Base-by-base conservation (phyloP, 352 stramenopile genomes). In the Globisporangium rhizosaccharum region DNA sequence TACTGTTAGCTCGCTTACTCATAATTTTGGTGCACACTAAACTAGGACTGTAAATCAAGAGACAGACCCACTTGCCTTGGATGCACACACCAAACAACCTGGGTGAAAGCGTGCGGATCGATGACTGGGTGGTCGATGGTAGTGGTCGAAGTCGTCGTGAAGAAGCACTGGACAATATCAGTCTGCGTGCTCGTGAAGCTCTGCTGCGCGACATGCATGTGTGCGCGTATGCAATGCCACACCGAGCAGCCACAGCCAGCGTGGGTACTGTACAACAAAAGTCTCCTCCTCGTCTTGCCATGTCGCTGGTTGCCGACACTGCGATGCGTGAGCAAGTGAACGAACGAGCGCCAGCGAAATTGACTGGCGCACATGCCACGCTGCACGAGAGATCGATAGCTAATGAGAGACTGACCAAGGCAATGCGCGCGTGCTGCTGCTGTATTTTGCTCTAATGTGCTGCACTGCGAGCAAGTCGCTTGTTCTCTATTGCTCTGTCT, bases 311-410 rank as follows among this genome's bases (percentile, higher is more conserved):
- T n/a, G 15, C 12, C 39, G 39, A 45, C 39, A 45, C 15, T 11
- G 12, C 39, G 39, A 36, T 74, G 61, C n/a, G 53, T 41, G 56
- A 56, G 58, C 23, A 59, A 9, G 33, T 37, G 33, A 37, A 11
- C 33, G 33, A 37, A 12, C 9, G 33, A 37, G 10, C 33, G 33
- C 33, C 33, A 37, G 33, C 33, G 41, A 62, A 41, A 45, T 45
- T 23, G 23, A 52, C 15, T 28, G 11, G 47, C 12, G 47, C 49
- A 54, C 15, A 37, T 28, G 49, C 28, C 6, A 7, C 30, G 30
- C 8, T 1, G 10, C 33, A 2, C 3, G 10, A 1, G 3, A 11
- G 8, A 39, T 2, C 2, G 33, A 10, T 1, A 37, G 33, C 2
- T 3, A 11, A 11, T 11, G 33, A 8, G 7, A 9, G 4, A 39